Evolutionary conservation across 106 monocot species (phyloP), one percentile per base, ranked within the genome.

Genomic region (Allium sativum): DNA sequence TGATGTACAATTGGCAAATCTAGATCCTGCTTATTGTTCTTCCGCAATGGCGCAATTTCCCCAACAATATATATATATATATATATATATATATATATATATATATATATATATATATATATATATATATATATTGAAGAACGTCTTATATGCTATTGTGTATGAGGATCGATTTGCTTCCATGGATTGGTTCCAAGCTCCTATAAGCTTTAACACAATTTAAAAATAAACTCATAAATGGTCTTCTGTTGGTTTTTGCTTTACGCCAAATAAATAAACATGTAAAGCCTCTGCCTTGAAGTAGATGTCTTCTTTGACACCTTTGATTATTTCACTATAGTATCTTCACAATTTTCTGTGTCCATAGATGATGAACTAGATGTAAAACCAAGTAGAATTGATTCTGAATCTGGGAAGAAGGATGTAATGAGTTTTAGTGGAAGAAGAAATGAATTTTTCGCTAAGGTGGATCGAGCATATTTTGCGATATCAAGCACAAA

Each of bases 241-340:
- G 58, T 68, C 61, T 52, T 61, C 65, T 48, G 59, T 31, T 22
- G 41, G 46, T 18, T 21, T 62, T n/a, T 52, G 68, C 17, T 56
- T 19, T 40, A 48, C n/a, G 50, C 48, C 44, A 51, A 50, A 21
- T 40, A 64, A 40, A 31, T 31, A 68, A 77, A 58, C 69, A 89
- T 84, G 84, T 74, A 59, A 65, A 77, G 55, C 51, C 58, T 50
- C 42, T 12, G 66, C 60, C 72, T 19, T 13, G 77, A 75, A 45
- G 84, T 55, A 58, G 62, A 62, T 46, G 64, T 79, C 43, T 84
- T 84, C 77, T 70, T 72, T 53, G 89, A 90, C 42, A 65, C 84
- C 9, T 21, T 65, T 31, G 81, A 84, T 53, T 42, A 62, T 19
- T 52, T 14, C 60, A 76, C 74, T 11, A n/a, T 76, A 18, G 76